phyloP scores from a whole-genome alignment of 192 early-diverging fungal genomes.

The Entophlyctis luteolus region DNA sequence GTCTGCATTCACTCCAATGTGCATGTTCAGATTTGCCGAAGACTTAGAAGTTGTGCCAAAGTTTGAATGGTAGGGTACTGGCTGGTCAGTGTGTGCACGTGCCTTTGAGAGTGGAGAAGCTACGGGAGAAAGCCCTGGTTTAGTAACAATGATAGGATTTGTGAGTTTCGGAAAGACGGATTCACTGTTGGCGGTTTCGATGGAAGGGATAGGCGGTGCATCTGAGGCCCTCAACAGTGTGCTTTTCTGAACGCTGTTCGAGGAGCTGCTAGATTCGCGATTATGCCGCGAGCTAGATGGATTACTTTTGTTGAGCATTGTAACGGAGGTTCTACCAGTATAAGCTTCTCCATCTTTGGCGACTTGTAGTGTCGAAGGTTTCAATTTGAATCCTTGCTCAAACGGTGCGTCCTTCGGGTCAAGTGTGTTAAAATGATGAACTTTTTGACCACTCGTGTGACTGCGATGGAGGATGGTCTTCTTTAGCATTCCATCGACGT shows the following conservation, averaged over 20 bases:
- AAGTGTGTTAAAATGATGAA: background rate
- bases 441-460: background rate
- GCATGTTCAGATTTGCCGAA: background rate
- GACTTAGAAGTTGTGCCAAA: too few species aligned
- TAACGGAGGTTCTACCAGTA: constrained; percentile 10
- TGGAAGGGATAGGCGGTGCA: background rate
- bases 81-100: constrained; percentile 4
- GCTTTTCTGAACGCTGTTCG: background rate
- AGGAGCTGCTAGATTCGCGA: background rate
- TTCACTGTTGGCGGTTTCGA: background rate
- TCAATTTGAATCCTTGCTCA: background rate
- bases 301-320: constrained; percentile 5
- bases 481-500: background rate
- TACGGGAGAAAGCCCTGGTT: too few species aligned
- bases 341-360: background rate
- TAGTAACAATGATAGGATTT: background rate
- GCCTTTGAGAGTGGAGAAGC: background rate
- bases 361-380: background rate
- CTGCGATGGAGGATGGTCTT: background rate
- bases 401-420: background rate
- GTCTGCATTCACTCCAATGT: background rate
- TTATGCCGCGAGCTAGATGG: background rate
- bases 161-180: background rate
- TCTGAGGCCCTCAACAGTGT: background rate
- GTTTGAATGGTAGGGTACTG: too few species aligned